These are phyloP conservation scores for Blastobotrys capitulatus DNA, from an alignment of 1,139 yeast genomes.

Conservation along the genomic window DNA sequence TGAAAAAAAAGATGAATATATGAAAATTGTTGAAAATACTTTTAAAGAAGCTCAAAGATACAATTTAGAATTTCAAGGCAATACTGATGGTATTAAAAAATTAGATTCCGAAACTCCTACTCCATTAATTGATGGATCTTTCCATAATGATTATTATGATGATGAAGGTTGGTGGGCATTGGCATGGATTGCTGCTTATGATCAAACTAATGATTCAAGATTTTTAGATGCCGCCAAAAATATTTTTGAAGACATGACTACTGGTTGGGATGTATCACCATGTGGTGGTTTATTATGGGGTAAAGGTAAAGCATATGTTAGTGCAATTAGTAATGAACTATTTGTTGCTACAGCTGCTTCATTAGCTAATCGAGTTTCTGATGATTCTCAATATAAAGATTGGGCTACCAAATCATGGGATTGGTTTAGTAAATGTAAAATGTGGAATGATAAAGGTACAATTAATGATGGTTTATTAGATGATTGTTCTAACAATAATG, in stretches of 20 bases:
- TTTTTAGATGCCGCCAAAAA: conserved; percentile 17
- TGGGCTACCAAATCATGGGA: conserved; percentile 18
- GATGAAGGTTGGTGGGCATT: conserved; percentile 22
- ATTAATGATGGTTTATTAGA: conserved; percentile 18
- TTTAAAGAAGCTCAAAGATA: conserved; percentile 9
- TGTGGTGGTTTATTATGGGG: conserved; percentile 21
- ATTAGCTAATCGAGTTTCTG: conserved; percentile 15
- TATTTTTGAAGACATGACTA: conserved; percentile 15
- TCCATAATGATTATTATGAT: conserved; percentile 17
- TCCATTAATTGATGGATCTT: conserved; percentile 15
- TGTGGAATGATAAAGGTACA: conserved; percentile 14
- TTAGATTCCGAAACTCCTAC: conserved; percentile 3
- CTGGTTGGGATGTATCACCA: conserved; percentile 15
- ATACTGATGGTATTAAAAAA: conserved; percentile 1
- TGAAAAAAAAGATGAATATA: background rate
- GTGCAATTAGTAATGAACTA: conserved; percentile 20
- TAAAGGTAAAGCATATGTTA: conserved; percentile 14
- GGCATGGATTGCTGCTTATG: conserved; percentile 19
- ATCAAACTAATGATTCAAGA: conserved; percentile 12
- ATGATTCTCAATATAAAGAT: conserved; percentile 11
- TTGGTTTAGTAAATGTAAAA: conserved; percentile 15
- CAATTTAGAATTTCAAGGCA: conserved; percentile 4
- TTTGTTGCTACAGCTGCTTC: conserved; percentile 15
- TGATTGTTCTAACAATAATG: conserved; percentile 16
- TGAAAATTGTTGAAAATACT: conserved; percentile 3